phyloP scores from a whole-genome alignment of 805 yeast species.

The Yarrowia hollandica region DNA sequence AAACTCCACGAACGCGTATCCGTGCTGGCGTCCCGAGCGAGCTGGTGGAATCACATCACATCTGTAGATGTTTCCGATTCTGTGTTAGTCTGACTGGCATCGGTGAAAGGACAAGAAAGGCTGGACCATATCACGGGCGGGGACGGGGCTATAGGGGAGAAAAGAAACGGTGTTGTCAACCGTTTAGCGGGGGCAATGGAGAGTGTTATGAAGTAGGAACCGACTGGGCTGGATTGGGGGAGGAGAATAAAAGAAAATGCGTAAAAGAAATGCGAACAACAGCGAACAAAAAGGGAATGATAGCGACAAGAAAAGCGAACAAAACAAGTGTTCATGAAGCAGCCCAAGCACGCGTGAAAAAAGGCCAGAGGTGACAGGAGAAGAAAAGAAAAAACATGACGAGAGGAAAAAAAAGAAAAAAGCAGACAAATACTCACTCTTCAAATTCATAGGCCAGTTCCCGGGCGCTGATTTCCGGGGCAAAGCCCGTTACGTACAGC shows the following conservation, averaged over 20 bases:
- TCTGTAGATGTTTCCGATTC: constrained; percentile 38
- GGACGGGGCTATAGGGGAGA: too few species aligned
- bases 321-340: too few species aligned
- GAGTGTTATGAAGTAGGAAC: too few species aligned
- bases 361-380: too few species aligned
- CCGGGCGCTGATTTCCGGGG: constrained; percentile 38
- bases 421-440: constrained; percentile 34
- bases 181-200: too few species aligned
- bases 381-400: neutral
- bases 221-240: too few species aligned
- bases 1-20: constrained; percentile 40
- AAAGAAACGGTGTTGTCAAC: too few species aligned
- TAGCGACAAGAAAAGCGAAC: too few species aligned
- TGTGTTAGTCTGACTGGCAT: constrained; percentile 31
- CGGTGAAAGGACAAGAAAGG: neutral
- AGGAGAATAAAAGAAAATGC: too few species aligned
- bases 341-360: too few species aligned
- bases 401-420: neutral
- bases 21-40: constrained; percentile 33
- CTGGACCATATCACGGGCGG: neutral
- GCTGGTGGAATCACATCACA: constrained; percentile 41
- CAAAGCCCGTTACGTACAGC: constrained; percentile 37
- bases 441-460: constrained; percentile 41
- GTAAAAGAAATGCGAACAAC: too few species aligned
- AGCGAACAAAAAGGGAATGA: too few species aligned